phyloP scores from a whole-genome alignment of 1,284 basidiomycete genomes.

The Omphalotus olearius region DNA sequence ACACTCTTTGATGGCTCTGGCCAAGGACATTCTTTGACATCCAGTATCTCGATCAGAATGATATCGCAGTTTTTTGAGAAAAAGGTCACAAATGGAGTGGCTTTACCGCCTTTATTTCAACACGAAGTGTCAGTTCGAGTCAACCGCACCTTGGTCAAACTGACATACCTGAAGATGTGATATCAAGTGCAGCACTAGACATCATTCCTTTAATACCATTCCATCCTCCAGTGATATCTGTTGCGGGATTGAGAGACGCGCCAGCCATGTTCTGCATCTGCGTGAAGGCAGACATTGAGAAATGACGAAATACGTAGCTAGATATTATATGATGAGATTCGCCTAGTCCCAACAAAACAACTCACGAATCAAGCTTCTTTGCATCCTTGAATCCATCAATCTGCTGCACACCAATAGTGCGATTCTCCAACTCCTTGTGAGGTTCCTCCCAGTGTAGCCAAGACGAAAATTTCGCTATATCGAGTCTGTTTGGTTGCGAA shows the following conservation, averaged over 20 bases:
- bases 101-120: slow-evolving; percentile 10
- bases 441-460: slow-evolving; percentile 20
- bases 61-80: background rate
- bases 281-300: slow-evolving; percentile 17
- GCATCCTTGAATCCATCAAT: slow-evolving; percentile 17
- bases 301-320: slow-evolving; percentile 19
- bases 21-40: slow-evolving; percentile 18
- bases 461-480: slow-evolving; percentile 12
- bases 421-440: slow-evolving; percentile 15
- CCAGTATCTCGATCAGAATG: slow-evolving; percentile 17
- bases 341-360: background rate
- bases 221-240: slow-evolving; percentile 16
- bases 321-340: background rate
- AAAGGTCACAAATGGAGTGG: slow-evolving; percentile 16
- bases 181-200: slow-evolving; percentile 15
- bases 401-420: background rate
- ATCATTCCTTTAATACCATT: slow-evolving; percentile 17
- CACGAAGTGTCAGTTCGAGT: background rate
- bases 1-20: slow-evolving; percentile 13
- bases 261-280: slow-evolving; percentile 15
- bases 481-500: slow-evolving; percentile 14
- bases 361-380: slow-evolving; percentile 8
- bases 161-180: slow-evolving; percentile 17
- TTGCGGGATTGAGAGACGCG: slow-evolving; percentile 9
- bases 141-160: background rate